Evolutionary conservation across 2,329 filamentous ascomycete species (phyloP), one percentile per base, ranked within the genome.

Genomic region (Zasmidium citrigriseum): DNA sequence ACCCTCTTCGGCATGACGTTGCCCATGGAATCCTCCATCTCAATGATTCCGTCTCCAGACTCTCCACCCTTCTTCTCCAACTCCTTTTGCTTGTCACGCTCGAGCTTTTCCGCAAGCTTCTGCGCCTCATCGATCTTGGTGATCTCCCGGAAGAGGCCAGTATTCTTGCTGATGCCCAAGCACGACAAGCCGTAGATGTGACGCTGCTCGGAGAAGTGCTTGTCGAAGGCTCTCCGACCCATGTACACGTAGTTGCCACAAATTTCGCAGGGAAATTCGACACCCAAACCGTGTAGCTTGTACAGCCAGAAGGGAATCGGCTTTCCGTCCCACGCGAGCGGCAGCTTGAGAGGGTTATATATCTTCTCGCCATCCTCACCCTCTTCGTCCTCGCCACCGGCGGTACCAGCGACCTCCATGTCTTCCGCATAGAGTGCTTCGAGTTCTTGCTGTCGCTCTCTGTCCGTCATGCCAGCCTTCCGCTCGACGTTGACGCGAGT

Each of bases 1-100:
- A 99, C 93, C 82, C 96, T 96, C 78, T 97, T 92, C 0, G 96
- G 95, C 95, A 99, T 99, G 57, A 99, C 95, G 70, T 99, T 98
- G 48, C 95, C 95, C 73, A 96, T 90, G 0, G 86, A 90, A 75
- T 99, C 95, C 80, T 99, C 95, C 95, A 99, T 99, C 80, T 99
- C 92, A 51, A 98, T 91, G 10, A 99, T 85, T 60, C 89, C 91
- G 41, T 93, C 91, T 2, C 67, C 67, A 50, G 64, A 64, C 51
- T 65, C 63, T 14, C 63, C 64, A 23, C 64, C 64, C 46, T 89
- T 89, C 62, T 88, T 86, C 0, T 88, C 81, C 73, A 87, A 89
- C 63, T 86, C 86, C 74, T 86, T 88, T 81, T 90, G 91, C 76
- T 90, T 89, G 66, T 96, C 92, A 57, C 86, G 82, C 73, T 96